Evolutionary conservation across 345 rosid genomes (phyloP).

Genomic region (Melaleuca alternifolia): DNA sequence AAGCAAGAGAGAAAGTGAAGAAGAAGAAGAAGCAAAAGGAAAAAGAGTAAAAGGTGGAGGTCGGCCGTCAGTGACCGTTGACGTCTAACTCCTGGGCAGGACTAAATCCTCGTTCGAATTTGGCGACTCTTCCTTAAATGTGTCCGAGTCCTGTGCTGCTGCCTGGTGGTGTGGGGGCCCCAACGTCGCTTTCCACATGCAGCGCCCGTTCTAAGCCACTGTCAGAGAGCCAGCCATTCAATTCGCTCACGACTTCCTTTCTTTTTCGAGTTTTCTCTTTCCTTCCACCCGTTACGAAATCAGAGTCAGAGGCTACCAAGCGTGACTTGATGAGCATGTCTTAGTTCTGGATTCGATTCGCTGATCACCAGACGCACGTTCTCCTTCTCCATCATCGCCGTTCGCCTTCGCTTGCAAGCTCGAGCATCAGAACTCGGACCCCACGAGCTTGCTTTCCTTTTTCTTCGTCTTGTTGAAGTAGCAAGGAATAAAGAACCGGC

Average conservation of each 20-base stretch:
- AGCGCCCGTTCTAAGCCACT: neutral
- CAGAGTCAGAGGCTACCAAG: neutral
- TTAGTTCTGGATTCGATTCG: neutral
- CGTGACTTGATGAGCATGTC: neutral
- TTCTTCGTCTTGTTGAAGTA: neutral
- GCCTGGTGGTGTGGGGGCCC: neutral
- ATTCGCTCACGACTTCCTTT: neutral
- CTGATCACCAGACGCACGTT: neutral
- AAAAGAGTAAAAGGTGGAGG: neutral
- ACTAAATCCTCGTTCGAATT: neutral
- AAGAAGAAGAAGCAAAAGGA: neutral
- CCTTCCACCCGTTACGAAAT: neutral
- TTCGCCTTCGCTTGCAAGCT: neutral
- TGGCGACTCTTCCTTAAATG: neutral
- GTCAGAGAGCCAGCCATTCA: neutral
- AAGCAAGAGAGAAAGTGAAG: neutral
- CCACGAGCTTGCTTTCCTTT: neutral
- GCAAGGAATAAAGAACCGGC: neutral
- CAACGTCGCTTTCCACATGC: neutral
- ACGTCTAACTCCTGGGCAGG: neutral
- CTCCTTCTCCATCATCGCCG: neutral
- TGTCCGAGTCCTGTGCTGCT: neutral
- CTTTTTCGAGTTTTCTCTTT: neutral
- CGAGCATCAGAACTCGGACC: neutral
- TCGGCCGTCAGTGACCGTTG: neutral